phyloP scores from a whole-genome alignment of 345 rosid species.

The Sonneratia caseolaris region DNA sequence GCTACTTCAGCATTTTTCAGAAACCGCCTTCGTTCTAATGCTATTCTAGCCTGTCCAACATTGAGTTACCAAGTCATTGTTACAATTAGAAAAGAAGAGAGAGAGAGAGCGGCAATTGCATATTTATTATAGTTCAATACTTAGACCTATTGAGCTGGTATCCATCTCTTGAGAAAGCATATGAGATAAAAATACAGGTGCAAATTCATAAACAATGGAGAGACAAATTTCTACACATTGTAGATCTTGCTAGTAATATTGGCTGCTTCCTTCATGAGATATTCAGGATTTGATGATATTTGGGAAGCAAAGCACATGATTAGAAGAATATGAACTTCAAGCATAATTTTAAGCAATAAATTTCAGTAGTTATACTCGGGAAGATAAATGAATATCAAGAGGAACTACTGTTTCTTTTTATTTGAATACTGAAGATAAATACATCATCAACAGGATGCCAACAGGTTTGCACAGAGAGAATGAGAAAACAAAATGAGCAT shows the following conservation, averaged over 20 bases:
- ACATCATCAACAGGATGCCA: not conserved
- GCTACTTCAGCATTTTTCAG: conserved; percentile 91
- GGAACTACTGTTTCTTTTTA: not conserved
- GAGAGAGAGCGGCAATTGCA: not conserved
- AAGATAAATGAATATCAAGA: not conserved
- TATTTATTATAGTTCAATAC: not conserved
- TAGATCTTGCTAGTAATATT: not conserved
- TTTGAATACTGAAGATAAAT: not conserved
- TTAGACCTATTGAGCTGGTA: not conserved
- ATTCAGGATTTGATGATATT: not conserved
- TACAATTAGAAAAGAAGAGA: conserved; percentile 1
- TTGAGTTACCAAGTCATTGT: conserved; percentile 10
- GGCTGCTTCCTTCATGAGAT: not conserved
- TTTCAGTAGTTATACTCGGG: not conserved
- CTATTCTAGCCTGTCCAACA: conserved; percentile 78
- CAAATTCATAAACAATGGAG: not conserved
- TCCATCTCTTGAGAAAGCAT: not conserved
- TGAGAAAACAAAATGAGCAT: not conserved
- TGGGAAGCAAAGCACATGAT: not conserved
- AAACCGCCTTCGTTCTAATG: conserved; percentile 85
- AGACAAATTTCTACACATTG: not conserved
- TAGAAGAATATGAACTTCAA: not conserved
- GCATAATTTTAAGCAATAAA: not conserved
- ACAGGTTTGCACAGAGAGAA: not conserved
- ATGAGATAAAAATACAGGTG: not conserved